Base-by-base conservation (phyloP, 1,284 basidiomycete species). In the Spongiforma sp. region DNA sequence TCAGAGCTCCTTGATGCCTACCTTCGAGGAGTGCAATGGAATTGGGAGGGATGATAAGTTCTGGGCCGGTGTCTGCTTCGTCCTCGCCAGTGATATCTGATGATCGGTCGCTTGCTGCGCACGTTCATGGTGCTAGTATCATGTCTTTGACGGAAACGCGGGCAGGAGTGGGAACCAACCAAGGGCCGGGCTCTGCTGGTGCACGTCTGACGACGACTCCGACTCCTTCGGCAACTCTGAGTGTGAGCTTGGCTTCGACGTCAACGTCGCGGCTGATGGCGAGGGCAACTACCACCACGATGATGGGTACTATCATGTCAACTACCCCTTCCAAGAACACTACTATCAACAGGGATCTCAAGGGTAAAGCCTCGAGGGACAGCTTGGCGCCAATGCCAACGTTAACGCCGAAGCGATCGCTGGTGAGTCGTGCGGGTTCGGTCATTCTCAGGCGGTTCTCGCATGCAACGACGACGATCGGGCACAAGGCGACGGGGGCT, bases 341-440 rank as follows among this genome's bases (percentile, higher is more conserved):
- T n/a, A n/a, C n/a, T n/a, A n/a, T n/a, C n/a, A n/a, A n/a, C n/a
- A n/a, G n/a, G n/a, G n/a, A n/a, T n/a, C n/a, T n/a, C n/a, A n/a
- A n/a, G n/a, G n/a, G n/a, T n/a, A n/a, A n/a, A n/a, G n/a, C n/a
- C n/a, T n/a, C 54, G 58, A 33, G 17, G 36, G 54, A 54, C 3
- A 41, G 55, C 41, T 11, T 17, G 30, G 32, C 50, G 33, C 48
- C 36, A 9, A 26, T 65, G 15, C 50, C 53, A 2, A 19, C 26
- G 4, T 37, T 21, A 26, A 39, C 64, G 15, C 57, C 68, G 1
- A 46, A 56, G 10, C 50, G 50, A 10, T 77, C 74, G 43, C 65
- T 71, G 43, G 66, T 74, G 28, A 75, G 73, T 10, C 68, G 69
- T 19, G 74, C 69, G 26, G 71, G 75, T 24, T 75, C 74, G 50